Conservation (phyloP, 305 asterid species). For the Fraxinus velutina region DNA sequence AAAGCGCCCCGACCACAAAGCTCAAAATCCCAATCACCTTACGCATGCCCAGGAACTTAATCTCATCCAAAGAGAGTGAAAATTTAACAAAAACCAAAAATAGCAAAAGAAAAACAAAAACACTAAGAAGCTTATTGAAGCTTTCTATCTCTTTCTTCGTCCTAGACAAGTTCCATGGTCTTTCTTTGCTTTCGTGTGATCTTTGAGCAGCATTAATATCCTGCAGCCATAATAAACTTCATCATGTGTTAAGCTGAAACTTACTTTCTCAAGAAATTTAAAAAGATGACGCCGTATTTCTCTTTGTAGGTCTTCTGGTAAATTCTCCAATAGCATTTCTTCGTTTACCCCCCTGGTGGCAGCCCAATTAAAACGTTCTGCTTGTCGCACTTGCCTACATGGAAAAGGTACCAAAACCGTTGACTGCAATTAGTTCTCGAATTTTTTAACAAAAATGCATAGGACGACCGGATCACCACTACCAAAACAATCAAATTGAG, state of each 20-base stretch:
- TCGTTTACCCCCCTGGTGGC: slow-evolving; percentile 65
- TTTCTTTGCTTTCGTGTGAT: not conserved
- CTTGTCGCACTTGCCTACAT: slow-evolving; percentile 51
- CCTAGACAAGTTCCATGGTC: not conserved
- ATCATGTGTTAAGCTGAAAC: slow-evolving; percentile 7
- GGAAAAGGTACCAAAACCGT: not conserved
- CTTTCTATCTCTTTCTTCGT: not conserved
- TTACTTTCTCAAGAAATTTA: slow-evolving; percentile 66
- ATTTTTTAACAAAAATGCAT: not conserved
- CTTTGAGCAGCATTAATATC: not conserved
- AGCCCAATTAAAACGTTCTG: slow-evolving; percentile 58
- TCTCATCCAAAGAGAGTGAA: not conserved
- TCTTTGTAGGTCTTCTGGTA: slow-evolving; percentile 84
- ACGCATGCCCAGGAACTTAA: not conserved
- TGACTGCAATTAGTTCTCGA: not conserved
- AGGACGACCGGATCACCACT: not conserved
- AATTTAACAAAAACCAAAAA: not conserved
- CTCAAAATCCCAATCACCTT: not conserved
- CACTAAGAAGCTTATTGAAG: not conserved
- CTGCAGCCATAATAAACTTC: not conserved
- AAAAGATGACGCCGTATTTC: slow-evolving; percentile 79
- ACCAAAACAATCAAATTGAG: not conserved
- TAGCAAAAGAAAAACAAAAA: not conserved
- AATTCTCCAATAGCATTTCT: slow-evolving; percentile 64
- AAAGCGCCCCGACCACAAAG: not conserved